These are phyloP conservation scores for Bothriochloa decipiens DNA, from an alignment of 176 grass and related monocot species.

Conservation along the genomic window DNA sequence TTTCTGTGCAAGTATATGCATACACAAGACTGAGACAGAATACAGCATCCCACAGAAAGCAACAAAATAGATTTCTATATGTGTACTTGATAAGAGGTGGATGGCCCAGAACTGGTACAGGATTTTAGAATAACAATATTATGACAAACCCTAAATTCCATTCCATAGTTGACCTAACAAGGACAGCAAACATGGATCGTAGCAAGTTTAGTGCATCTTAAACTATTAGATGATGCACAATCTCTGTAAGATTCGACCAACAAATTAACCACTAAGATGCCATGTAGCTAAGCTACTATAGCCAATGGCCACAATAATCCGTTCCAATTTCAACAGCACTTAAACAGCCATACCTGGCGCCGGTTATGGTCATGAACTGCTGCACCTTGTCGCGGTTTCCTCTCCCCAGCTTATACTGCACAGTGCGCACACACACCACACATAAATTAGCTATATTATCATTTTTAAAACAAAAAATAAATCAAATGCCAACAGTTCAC, in stretches of 20 bases:
- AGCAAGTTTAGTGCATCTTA: not conserved
- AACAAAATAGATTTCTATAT: not conserved
- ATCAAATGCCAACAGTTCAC: not conserved
- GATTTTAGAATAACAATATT: not conserved
- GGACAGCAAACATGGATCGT: not conserved
- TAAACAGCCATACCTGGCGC: constrained; percentile 57
- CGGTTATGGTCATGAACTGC: constrained; percentile 98
- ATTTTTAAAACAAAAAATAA: not conserved
- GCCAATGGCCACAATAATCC: constrained; percentile 24
- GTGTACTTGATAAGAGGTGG: not conserved
- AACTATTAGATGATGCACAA: constrained; percentile 2
- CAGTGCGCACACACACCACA: constrained; percentile 1
- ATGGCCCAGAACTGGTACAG: not conserved
- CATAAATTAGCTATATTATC: not conserved
- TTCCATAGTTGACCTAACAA: constrained; percentile 4
- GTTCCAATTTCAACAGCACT: not conserved
- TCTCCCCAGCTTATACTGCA: constrained; percentile 97
- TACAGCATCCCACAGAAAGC: not conserved
- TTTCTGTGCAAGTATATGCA: not conserved
- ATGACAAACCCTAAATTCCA: constrained; percentile 11
- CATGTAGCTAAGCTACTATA: constrained; percentile 1
- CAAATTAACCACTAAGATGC: not conserved
- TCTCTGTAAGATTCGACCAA: constrained; percentile 2
- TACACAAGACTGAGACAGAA: not conserved
- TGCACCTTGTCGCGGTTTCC: constrained; percentile 97